Evolutionary conservation across 108 stramenopile genomes (phyloP), one percentile per base, ranked within the genome.

Genomic region (Skeletonema marinoi): DNA sequence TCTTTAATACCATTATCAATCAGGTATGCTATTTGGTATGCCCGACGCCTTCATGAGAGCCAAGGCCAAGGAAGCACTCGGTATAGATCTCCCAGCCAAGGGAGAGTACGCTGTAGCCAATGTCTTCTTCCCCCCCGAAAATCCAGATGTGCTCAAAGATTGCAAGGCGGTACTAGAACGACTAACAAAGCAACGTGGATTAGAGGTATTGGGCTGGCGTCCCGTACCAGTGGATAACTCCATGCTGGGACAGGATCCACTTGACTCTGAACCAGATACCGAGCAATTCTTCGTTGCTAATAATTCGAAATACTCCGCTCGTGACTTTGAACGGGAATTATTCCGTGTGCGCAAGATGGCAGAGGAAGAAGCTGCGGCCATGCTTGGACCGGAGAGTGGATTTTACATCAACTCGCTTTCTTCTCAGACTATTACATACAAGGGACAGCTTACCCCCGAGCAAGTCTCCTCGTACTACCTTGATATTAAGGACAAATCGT

Each of bases 51-150:
- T 99, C 86, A 89, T 98, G 88, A 89, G 98, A 32, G 60, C 85
- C 61, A 85, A 93, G 71, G 97, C 96, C 41, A 78, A 88, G 70
- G 88, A 90, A 75, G 78, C 85, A 17, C 89, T 93, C 60, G 86
- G 86, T n/a, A 78, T 70, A 16, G 81, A 89, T 14, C 96, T 99
- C 32, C 97, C 97, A 44, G 54, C 89, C 10, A 58, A 71, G 60
- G 97, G 96, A 32, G 75, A 97, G 54, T 98, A 96, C 75, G 97
- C 97, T 30, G 96, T 96, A 31, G 96, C 92, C 33, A 98, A 97
- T 70, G 84, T 98, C 41, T 98, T 99, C 82, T 92, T 97, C 71
- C 95, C 97, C 58, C 93, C 90, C 66, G 90, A 89, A 66, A 88
- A 90, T 72, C 90, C 92, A 30, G 85, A 90, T 42, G 85, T 84